phyloP scores from a whole-genome alignment of 257 asterid genomes.

The Capsicum baccatum region DNA sequence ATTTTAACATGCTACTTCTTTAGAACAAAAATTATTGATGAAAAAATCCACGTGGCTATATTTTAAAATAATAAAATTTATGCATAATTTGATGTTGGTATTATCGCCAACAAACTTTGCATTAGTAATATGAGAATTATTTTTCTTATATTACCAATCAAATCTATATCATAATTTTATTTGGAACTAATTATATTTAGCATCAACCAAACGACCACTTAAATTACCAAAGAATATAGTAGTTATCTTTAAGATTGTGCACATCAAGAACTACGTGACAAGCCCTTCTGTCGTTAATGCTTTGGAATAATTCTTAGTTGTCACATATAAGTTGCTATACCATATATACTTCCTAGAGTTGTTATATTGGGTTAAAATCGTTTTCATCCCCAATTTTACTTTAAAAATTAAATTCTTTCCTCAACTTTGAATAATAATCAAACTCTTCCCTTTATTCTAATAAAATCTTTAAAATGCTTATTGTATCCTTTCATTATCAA shows the following conservation, averaged over 20 bases:
- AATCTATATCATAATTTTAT: too few relatives aligned
- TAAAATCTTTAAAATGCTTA: too few relatives aligned
- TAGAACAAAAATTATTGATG: too few relatives aligned
- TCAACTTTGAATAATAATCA: too few relatives aligned
- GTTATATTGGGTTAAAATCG: neutral
- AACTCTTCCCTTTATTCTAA: too few relatives aligned
- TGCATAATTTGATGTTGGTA: too few relatives aligned
- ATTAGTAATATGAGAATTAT: neutral
- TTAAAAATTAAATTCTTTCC: too few relatives aligned
- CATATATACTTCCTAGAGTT: neutral
- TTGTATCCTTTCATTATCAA: too few relatives aligned
- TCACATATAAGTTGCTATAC: neutral
- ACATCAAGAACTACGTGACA: constrained; percentile 13
- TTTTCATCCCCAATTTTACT: too few relatives aligned
- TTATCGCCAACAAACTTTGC: neutral
- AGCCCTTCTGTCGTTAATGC: neutral
- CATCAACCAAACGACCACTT: neutral
- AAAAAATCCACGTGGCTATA: too few relatives aligned
- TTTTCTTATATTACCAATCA: neutral
- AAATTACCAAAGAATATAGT: neutral
- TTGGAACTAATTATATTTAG: neutral
- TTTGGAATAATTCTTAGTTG: neutral
- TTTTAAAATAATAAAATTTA: neutral
- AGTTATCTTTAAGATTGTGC: neutral
- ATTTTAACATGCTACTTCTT: too few relatives aligned